A percentile compares a stretch with the other conserved stretches of the same genome.
Evolutionary conservation across 1,139 yeast genomes (phyloP).

Genomic region (Hanseniaspora uvarum): DNA sequence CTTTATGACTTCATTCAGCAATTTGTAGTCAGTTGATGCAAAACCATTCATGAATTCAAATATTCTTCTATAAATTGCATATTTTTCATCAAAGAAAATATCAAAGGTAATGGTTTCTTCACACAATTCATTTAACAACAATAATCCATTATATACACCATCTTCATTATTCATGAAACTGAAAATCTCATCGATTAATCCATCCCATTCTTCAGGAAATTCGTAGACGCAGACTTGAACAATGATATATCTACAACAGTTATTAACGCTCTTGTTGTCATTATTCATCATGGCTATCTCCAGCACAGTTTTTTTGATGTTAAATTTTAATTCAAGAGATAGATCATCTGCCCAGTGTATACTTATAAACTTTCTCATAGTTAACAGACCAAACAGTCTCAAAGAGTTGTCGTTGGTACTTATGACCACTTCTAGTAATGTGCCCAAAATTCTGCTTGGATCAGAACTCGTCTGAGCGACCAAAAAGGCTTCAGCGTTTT

Average conservation of each 20-base stretch:
- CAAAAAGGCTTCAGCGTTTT: neutral
- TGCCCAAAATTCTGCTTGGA: neutral
- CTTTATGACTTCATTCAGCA: constrained; percentile 23
- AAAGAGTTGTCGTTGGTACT: neutral
- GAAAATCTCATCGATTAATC: neutral
- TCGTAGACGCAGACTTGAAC: neutral
- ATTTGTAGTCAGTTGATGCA: constrained; percentile 21
- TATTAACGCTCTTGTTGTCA: constrained; percentile 7
- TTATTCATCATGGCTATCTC: constrained; percentile 34
- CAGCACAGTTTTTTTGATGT: neutral
- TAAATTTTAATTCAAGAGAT: constrained; percentile 21
- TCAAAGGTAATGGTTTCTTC: constrained; percentile 80
- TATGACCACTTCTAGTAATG: neutral
- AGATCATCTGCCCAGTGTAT: constrained; percentile 55
- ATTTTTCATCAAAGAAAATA: constrained; percentile 62
- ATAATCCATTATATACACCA: constrained; percentile 37
- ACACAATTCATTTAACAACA: constrained; percentile 65
- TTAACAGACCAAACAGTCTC: constrained; percentile 45
- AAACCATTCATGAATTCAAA: constrained; percentile 38
- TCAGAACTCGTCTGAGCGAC: neutral
- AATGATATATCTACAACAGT: neutral
- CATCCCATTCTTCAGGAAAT: constrained; percentile 2
- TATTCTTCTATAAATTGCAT: constrained; percentile 48
- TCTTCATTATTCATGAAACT: neutral
- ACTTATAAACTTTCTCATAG: constrained; percentile 60